These are phyloP conservation scores for Leccinum olivaceopallidum DNA, from an alignment of 768 basidiomycete genomes.

Conservation along the genomic window DNA sequence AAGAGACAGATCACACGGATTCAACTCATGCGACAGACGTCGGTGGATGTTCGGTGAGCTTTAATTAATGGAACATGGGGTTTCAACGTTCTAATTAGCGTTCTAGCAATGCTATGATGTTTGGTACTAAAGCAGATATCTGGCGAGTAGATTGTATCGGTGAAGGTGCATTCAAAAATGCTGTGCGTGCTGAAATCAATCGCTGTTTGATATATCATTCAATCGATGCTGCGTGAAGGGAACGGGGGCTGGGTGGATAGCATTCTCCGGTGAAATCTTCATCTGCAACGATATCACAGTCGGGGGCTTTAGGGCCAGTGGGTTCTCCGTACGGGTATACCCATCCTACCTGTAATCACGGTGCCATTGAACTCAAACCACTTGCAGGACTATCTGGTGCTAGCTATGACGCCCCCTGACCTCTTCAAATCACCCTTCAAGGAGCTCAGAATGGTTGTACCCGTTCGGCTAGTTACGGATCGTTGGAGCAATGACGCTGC, in stretches of 20 bases:
- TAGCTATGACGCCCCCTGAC: conserved; percentile 61
- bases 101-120: conserved; percentile 45
- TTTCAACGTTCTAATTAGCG: conserved; percentile 1
- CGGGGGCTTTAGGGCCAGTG: conserved; percentile 65
- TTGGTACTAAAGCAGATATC: conserved; percentile 66
- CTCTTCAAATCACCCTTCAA: conserved; percentile 52
- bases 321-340: conserved; percentile 61
- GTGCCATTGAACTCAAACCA: neutral
- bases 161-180: conserved; percentile 57
- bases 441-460: conserved; percentile 62
- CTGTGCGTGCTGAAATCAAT: conserved; percentile 39
- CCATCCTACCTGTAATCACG: neutral
- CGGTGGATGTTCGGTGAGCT: conserved; percentile 59
- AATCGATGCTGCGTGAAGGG: conserved; percentile 40
- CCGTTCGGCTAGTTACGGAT: conserved; percentile 66
- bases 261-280: conserved; percentile 63
- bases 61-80: neutral
- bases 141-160: conserved; percentile 69
- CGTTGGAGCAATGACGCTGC: conserved; percentile 45
- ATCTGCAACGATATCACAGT: conserved; percentile 49
- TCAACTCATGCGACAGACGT: conserved; percentile 65
- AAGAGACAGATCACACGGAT: conserved; percentile 48
- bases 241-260: conserved; percentile 61
- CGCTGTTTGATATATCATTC: neutral
- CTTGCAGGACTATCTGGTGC: conserved; percentile 63